These are phyloP conservation scores for Pseudevernia furfuracea DNA, from an alignment of 495 filamentous ascomycete genomes.

Conservation along the genomic window DNA sequence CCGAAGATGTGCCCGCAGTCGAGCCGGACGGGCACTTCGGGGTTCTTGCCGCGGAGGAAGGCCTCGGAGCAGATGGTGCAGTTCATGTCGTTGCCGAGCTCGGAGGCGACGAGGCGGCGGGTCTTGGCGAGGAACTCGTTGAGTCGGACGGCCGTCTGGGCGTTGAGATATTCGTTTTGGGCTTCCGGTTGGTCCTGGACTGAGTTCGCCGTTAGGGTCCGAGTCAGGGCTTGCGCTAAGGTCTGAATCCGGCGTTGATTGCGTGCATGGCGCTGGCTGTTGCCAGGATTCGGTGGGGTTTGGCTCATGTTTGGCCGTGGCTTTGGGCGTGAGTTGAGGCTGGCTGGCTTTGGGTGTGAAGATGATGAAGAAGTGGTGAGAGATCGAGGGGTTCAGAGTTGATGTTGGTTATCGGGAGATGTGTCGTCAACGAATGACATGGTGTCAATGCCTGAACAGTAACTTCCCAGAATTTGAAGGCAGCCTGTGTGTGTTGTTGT, in stretches of 20 bases:
- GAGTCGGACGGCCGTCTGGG: not conserved
- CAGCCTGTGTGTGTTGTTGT: too few species aligned
- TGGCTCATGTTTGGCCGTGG: not conserved
- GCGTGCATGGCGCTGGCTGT: too few species aligned
- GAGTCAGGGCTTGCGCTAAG: not conserved
- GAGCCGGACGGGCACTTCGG: not conserved
- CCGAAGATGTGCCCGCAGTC: conserved; percentile 12
- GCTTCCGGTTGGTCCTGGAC: not conserved
- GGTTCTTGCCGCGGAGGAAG: not conserved
- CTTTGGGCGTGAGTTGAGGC: not conserved
- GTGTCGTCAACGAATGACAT: too few species aligned
- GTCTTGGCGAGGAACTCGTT: not conserved
- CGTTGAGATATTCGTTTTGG: not conserved
- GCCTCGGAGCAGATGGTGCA: not conserved
- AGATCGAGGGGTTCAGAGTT: too few species aligned
- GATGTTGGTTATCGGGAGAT: too few species aligned
- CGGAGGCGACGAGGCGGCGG: not conserved
- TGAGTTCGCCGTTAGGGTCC: not conserved
- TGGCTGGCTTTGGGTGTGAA: too few species aligned
- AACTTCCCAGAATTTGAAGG: too few species aligned
- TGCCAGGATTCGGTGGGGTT: not conserved
- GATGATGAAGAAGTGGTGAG: not conserved
- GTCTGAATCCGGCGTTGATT: too few species aligned
- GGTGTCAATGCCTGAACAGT: too few species aligned
- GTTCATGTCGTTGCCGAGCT: not conserved